Evolutionary conservation across 108 stramenopile species (phyloP), one percentile per base, ranked within the genome.

Genomic region (Cyclotella baltica): DNA sequence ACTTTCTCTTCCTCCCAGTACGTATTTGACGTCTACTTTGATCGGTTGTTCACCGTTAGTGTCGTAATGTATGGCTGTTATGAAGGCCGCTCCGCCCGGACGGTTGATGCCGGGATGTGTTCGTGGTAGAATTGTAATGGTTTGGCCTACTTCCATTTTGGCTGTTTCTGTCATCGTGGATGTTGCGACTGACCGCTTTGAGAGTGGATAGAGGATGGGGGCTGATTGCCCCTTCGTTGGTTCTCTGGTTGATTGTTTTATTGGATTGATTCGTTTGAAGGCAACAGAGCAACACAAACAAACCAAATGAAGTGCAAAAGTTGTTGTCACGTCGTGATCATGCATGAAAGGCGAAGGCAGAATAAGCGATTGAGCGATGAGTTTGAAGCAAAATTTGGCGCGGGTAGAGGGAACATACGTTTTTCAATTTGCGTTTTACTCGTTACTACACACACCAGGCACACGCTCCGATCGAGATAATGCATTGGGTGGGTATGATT

Each of bases 21-120:
- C 59, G 59, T 61, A 61, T 15, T 34, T 61, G 59, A 61, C 59
- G 20, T 61, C 59, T 10, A 61, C n/a, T 31, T 31, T 61, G 15
- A 15, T 34, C 31, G 59, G 59, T 11, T 34, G 31, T 0, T 34
- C 33, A 31, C n/a, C 20, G 30, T 18, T 34, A 16, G 16, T 13
- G 59, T 61, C 55, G 5, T 11, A 13, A 31, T 61, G 59, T 30
- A 61, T 61, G 2, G 10, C 19, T 1, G 59, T 61, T 1, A 61
- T 61, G 30, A 61, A 16, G 30, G 59, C 59, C 31, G 59, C 11
- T 0, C 59, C 59, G 16, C 59, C 59, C 15, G 1, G n/a, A 8
- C 20, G 1, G 59, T 61, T 61, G 33, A 22, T 34, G 59, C 59
- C 59, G 11, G 59, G 59, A 34, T 20, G 20, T 11, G 59, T 34